phyloP scores from a whole-genome alignment of 2,329 filamentous ascomycete genomes.

The Talaromyces sp. region DNA sequence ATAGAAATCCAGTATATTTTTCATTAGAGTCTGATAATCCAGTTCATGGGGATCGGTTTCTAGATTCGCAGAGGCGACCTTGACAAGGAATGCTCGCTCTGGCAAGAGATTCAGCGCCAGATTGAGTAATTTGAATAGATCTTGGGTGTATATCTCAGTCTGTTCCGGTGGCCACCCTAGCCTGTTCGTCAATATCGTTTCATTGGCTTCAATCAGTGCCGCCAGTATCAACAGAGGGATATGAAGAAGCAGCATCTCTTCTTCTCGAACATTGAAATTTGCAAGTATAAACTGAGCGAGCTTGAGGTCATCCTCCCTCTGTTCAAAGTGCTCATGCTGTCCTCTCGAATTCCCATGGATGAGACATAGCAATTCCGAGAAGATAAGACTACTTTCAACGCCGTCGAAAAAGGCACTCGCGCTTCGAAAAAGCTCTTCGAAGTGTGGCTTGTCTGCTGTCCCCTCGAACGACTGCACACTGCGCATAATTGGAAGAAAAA shows the following conservation, averaged over 20 bases:
- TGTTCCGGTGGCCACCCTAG: constrained; percentile 20
- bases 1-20: constrained; percentile 64
- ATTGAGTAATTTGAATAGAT: constrained; percentile 30
- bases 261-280: constrained; percentile 90
- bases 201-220: constrained; percentile 50
- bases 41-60: constrained; percentile 17
- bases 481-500: constrained; percentile 81
- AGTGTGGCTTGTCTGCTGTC: constrained; percentile 64
- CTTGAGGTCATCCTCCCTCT: constrained; percentile 59
- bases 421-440: constrained; percentile 83
- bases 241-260: constrained; percentile 89
- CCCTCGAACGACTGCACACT: constrained; percentile 73
- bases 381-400: constrained; percentile 90
- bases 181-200: constrained; percentile 25
- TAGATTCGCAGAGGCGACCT: constrained; percentile 26
- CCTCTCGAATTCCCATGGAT: constrained; percentile 53
- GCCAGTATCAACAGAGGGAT: constrained; percentile 72
- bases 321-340: constrained; percentile 48
- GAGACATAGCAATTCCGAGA: constrained; percentile 71
- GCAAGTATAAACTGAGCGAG: constrained; percentile 76
- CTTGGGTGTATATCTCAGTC: constrained; percentile 24
- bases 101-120: constrained; percentile 44
- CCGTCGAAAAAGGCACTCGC: constrained; percentile 97
- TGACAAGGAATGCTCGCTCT: constrained; percentile 49
- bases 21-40: constrained; percentile 48